Base-by-base conservation (phyloP, 106 monocot genomes). In the Allium cepa region DNA sequence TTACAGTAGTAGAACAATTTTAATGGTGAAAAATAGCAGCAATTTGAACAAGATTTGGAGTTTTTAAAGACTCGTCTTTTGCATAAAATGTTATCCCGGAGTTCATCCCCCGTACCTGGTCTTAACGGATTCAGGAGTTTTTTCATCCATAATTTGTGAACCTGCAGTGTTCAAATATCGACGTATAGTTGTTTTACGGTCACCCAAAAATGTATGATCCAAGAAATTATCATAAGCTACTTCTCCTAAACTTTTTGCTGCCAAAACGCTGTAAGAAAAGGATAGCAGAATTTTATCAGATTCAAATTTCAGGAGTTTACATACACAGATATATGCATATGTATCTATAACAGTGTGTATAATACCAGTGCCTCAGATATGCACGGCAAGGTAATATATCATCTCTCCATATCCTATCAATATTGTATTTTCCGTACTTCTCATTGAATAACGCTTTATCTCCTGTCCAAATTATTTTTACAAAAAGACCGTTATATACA, bases 351-450 rank as follows among this genome's bases (percentile, higher is more conserved):
- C 1, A 36, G 36, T 4, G 36, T 36, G 36, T 36, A 36, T 36
- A 12, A 69, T 74, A 97, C 96, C 96, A 97, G 63, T 97, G 96
- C 73, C 96, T 77, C 49, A 97, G 88, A 84, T 97, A 92, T 65
- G 83, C 69, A 49, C 89, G 88, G 45, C 96, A 97, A 68, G 96
- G 96, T 66, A 92, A 75, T 51, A 97, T 87, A 76, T 97, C 92
- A 69, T 97, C 83, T 46, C 84, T 53, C 91, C 88, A 97, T 79
- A 97, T 97, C 74, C 81, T 97, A 26, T 97, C 69, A 51, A 97
- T 92, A 76, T 89, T 86, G 67, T 87, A 79, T 52, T 76, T 72
- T 15, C 96, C 96, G 81, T 97, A 97, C 8, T 58, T 74, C 76
- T 97, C 76, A 65, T 75, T 74, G 70, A 72, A 84, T 18, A 82